These are phyloP conservation scores for Penicillium nucicola DNA, from an alignment of 495 filamentous ascomycete genomes.

Conservation along the genomic window DNA sequence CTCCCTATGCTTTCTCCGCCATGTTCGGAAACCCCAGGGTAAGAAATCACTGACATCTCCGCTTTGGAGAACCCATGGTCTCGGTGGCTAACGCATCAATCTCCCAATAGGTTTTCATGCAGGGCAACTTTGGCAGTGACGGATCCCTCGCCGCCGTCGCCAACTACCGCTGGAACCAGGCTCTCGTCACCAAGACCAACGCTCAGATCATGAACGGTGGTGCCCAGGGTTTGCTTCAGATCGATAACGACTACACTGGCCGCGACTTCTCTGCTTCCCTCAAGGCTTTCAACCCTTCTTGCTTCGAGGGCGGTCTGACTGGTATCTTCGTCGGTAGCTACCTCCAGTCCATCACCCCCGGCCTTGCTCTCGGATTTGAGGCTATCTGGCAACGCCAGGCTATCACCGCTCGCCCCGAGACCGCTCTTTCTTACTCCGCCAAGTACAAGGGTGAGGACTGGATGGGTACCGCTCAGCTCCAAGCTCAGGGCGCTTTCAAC, in stretches of 20 bases:
- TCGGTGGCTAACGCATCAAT: not conserved
- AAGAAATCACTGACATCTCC: conserved; percentile 29
- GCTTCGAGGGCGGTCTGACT: conserved; percentile 85
- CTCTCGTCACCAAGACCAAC: conserved; percentile 78
- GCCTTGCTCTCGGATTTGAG: conserved; percentile 85
- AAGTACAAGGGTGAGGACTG: conserved; percentile 87
- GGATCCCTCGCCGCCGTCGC: conserved; percentile 75
- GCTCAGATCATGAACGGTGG: conserved; percentile 71
- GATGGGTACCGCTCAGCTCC: conserved; percentile 83
- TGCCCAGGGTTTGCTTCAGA: conserved; percentile 69
- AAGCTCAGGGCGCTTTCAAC: conserved; percentile 78
- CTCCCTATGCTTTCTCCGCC: conserved; percentile 91
- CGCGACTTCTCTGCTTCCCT: conserved; percentile 86
- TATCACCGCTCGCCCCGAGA: conserved; percentile 75
- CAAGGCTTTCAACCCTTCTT: conserved; percentile 90
- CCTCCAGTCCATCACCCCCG: conserved; percentile 86
- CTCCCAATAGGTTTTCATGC: conserved; percentile 76
- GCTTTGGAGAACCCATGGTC: not conserved
- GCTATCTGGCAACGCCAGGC: conserved; percentile 87
- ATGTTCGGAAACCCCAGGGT: conserved; percentile 92
- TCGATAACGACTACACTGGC: conserved; percentile 93
- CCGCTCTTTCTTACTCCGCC: conserved; percentile 80
- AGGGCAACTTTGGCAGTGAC: conserved; percentile 92
- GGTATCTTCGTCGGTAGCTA: conserved; percentile 95
- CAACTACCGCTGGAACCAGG: conserved; percentile 81